A percentile compares a stretch with the other conserved stretches of the same genome.
Conservation (phyloP, 495 filamentous ascomycete genomes). For the Penicillium diatomitis region DNA sequence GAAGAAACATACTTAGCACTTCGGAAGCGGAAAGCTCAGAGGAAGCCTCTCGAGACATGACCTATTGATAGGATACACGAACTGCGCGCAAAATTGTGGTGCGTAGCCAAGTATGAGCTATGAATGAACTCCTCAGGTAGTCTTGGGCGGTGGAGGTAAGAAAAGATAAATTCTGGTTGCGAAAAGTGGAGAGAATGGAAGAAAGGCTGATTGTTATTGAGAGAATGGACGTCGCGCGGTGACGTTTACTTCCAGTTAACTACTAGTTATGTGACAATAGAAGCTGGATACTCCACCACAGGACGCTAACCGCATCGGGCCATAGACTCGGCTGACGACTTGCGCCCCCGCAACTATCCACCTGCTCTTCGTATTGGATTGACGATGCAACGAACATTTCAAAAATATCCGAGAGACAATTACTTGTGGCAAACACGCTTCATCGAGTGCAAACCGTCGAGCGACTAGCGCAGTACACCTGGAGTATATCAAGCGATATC, state of each 20-base stretch:
- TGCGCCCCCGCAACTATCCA: conserved; percentile 10
- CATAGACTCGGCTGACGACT: conserved; percentile 8
- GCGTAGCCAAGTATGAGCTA: neutral
- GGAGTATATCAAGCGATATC: too few species aligned
- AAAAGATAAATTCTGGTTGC: neutral
- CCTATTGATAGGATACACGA: conserved; percentile 19
- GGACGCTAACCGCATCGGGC: conserved; percentile 19
- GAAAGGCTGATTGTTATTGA: conserved; percentile 7
- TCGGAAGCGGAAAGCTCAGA: conserved; percentile 5
- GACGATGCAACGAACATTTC: too few species aligned
- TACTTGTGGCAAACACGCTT: too few species aligned
- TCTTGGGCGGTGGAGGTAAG: too few species aligned
- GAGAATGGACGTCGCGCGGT: conserved; percentile 30
- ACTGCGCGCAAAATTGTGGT: neutral
- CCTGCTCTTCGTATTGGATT: neutral
- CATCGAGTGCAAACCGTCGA: too few species aligned
- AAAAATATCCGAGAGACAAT: too few species aligned
- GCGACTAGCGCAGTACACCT: too few species aligned
- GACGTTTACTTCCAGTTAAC: conserved; percentile 24
- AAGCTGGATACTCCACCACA: conserved; percentile 4
- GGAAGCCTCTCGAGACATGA: conserved; percentile 21
- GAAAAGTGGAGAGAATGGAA: neutral
- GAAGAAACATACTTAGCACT: conserved; percentile 15
- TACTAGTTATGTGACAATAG: conserved; percentile 2
- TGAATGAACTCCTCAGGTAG: too few species aligned